A percentile compares a stretch with the other conserved stretches of the same genome.
Evolutionary conservation across 495 filamentous ascomycete species (phyloP).

Genomic region (Penicillium parvum): DNA sequence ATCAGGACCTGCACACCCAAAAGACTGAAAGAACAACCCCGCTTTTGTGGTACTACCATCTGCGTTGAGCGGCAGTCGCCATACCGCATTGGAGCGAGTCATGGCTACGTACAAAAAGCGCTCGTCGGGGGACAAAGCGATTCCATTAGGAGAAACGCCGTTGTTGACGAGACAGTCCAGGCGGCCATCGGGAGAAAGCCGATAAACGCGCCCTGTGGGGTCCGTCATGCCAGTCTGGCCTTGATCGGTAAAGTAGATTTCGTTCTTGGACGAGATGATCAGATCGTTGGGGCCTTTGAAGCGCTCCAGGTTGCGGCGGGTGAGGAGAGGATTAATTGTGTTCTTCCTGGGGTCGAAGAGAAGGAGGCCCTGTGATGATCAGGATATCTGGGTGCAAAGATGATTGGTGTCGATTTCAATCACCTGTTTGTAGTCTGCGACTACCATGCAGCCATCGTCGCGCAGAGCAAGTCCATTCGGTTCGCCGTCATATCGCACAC

Average conservation of each 20-base stretch:
- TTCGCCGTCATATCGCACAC: slow-evolving; percentile 23
- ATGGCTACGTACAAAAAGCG: slow-evolving; percentile 26
- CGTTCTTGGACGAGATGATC: slow-evolving; percentile 17
- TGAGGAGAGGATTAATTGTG: slow-evolving; percentile 7
- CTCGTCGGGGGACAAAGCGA: slow-evolving; percentile 22
- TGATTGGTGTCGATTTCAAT: neutral
- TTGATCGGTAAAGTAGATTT: slow-evolving; percentile 32
- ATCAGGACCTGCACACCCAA: slow-evolving; percentile 24
- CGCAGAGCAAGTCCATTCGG: slow-evolving; percentile 24
- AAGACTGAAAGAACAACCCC: slow-evolving; percentile 26
- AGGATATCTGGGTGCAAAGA: neutral
- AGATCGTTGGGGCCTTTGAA: slow-evolving; percentile 33
- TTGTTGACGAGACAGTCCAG: slow-evolving; percentile 25
- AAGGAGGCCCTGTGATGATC: slow-evolving; percentile 15
- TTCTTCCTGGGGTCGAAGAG: slow-evolving; percentile 12
- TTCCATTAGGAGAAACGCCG: slow-evolving; percentile 26
- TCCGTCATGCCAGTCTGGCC: slow-evolving; percentile 30
- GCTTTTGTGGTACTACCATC: slow-evolving; percentile 26
- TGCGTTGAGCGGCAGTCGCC: slow-evolving; percentile 22
- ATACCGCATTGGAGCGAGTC: slow-evolving; percentile 28
- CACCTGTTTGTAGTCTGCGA: slow-evolving; percentile 30
- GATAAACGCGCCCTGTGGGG: slow-evolving; percentile 25
- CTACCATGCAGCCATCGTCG: slow-evolving; percentile 18
- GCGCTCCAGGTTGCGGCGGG: slow-evolving; percentile 25
- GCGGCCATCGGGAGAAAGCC: slow-evolving; percentile 14